Evolutionary conservation across 179 eudicot genomes (phyloP).

Genomic region (Beta lomatogona): DNA sequence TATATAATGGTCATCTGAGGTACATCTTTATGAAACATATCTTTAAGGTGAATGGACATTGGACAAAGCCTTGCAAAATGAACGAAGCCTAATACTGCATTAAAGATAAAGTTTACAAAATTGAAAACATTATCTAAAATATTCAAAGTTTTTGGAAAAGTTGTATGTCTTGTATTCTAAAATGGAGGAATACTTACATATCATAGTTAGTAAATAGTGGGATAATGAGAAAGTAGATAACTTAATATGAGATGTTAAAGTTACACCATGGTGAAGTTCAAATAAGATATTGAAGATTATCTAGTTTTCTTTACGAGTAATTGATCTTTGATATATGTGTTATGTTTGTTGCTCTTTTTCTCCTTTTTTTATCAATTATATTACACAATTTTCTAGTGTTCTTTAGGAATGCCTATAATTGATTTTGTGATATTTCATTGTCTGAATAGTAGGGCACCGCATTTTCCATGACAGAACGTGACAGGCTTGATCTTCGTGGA

Average conservation of each 20-base stretch:
- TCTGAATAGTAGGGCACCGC: slow-evolving; percentile 75
- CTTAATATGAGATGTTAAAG: background rate
- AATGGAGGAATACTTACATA: background rate
- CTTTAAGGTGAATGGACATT: background rate
- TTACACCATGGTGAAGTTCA: background rate
- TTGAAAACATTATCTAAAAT: background rate
- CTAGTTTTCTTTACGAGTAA: background rate
- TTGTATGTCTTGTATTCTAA: background rate
- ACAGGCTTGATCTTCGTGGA: slow-evolving; percentile 96
- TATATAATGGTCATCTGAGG: no score
- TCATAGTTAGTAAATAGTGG: background rate
- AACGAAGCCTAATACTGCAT: background rate
- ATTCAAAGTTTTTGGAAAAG: background rate
- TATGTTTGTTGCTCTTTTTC: background rate
- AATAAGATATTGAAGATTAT: background rate
- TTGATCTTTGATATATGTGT: background rate
- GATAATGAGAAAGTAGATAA: background rate
- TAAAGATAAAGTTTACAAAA: background rate
- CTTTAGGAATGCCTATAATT: background rate
- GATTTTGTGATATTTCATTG: slow-evolving; percentile 26
- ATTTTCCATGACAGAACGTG: slow-evolving; percentile 93
- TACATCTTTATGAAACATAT: no score
- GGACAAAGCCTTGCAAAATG: background rate
- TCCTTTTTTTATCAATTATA: background rate
- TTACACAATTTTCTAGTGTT: background rate